Evolutionary conservation across 2,329 filamentous ascomycete genomes (phyloP).

Genomic region (Metarhizium sp.): DNA sequence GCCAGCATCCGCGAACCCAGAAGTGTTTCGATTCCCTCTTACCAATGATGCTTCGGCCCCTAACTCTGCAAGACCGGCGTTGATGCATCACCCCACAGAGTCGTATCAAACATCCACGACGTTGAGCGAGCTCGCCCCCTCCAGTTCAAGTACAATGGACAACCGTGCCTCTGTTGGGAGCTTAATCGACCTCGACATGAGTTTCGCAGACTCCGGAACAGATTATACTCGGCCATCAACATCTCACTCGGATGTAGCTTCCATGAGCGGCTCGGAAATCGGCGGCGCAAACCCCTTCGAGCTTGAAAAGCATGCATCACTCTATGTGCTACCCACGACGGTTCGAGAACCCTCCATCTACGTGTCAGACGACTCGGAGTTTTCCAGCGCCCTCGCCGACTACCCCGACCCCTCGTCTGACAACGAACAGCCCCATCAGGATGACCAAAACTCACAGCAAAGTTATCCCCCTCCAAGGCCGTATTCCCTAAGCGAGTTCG

Average conservation of each 20-base stretch:
- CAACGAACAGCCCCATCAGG: conserved; percentile 9
- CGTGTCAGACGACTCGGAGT: conserved; percentile 48
- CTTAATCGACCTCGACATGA: conserved; percentile 47
- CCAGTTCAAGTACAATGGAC: conserved; percentile 21
- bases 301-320: conserved; percentile 51
- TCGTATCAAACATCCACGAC: conserved; percentile 33
- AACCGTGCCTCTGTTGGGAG: conserved; percentile 35
- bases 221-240: conserved; percentile 48
- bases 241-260: conserved; percentile 48
- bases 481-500: conserved; percentile 31
- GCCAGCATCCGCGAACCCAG: conserved; percentile 43
- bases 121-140: conserved; percentile 31
- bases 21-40: conserved; percentile 41
- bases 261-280: conserved; percentile 46
- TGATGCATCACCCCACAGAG: conserved; percentile 43
- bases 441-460: conserved; percentile 7
- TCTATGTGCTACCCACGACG: conserved; percentile 34
- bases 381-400: conserved; percentile 27
- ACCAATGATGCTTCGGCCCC: conserved; percentile 21
- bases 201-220: conserved; percentile 39
- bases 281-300: conserved; percentile 51
- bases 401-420: conserved; percentile 10
- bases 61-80: conserved; percentile 29
- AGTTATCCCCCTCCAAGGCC: conserved; percentile 15
- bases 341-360: conserved; percentile 50